These are phyloP conservation scores for Colletotrichum sidae DNA, from an alignment of 2,329 filamentous ascomycete genomes.

Conservation along the genomic window DNA sequence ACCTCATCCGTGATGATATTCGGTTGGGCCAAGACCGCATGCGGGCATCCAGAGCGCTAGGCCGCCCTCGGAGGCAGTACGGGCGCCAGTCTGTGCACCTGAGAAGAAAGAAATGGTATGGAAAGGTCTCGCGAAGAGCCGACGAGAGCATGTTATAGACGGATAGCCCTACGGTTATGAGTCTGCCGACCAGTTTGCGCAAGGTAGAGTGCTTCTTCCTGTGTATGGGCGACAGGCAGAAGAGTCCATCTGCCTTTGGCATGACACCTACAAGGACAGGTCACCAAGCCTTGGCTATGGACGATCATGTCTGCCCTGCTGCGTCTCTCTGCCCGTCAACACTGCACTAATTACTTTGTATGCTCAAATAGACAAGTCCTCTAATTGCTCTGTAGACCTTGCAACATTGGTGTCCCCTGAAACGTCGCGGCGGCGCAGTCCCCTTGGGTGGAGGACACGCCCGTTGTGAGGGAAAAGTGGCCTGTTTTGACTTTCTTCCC, in stretches of 20 bases:
- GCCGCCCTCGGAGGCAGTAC: neutral
- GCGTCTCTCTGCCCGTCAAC: too few species aligned
- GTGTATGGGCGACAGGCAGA: too few species aligned
- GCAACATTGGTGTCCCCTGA: conserved; percentile 33
- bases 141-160: neutral
- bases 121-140: neutral
- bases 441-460: conserved; percentile 5
- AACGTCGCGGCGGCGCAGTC: conserved; percentile 29
- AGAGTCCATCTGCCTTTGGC: too few species aligned
- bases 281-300: neutral
- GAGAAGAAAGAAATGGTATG: neutral
- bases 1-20: neutral
- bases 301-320: neutral
- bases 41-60: conserved; percentile 7
- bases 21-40: conserved; percentile 11
- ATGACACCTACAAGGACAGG: too few species aligned
- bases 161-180: too few species aligned
- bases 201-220: too few species aligned
- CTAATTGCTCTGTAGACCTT: neutral
- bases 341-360: too few species aligned
- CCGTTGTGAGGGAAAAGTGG: conserved; percentile 18
- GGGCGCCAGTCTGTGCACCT: conserved; percentile 18
- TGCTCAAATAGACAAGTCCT: too few species aligned
- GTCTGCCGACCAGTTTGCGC: too few species aligned
- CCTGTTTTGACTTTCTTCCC: conserved; percentile 25